phyloP scores from a whole-genome alignment of 2,329 filamentous ascomycete species.

The Scedosporium dehoogii region DNA sequence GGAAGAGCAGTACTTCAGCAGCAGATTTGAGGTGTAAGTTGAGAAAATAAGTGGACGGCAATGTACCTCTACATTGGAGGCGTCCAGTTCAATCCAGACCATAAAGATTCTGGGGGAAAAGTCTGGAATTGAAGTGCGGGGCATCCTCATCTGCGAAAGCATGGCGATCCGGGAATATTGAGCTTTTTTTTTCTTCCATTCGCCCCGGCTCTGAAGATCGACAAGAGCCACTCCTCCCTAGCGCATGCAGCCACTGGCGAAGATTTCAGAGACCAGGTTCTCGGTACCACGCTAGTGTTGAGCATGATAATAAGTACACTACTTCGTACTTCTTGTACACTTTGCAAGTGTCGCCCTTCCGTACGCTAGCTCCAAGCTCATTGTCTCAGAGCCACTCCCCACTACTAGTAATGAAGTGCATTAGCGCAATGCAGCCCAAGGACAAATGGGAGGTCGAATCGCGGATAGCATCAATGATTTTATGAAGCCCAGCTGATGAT shows the following conservation, averaged over 20 bases:
- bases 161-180: too few relatives aligned
- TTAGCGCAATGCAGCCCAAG: not conserved
- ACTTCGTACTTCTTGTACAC: too few relatives aligned
- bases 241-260: conserved; percentile 11
- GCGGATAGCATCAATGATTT: not conserved
- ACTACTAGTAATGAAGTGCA: not conserved
- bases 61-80: too few relatives aligned
- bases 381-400: too few relatives aligned
- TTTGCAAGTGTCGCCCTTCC: too few relatives aligned
- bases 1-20: too few relatives aligned
- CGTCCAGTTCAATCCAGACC: not conserved
- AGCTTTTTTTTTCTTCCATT: not conserved
- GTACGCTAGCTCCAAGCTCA: too few relatives aligned
- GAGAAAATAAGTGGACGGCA: too few relatives aligned
- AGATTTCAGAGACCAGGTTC: conserved; percentile 23
- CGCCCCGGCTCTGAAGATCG: not conserved
- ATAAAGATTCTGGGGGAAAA: not conserved
- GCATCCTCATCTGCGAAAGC: not conserved
- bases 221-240: not conserved
- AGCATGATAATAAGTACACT: not conserved
- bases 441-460: not conserved
- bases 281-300: conserved; percentile 12
- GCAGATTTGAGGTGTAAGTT: too few relatives aligned
- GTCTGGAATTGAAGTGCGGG: not conserved
- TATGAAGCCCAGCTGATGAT: not conserved